These are phyloP conservation scores for Adenanthera pavonina DNA, from an alignment of 306 rosid species.

Conservation along the genomic window DNA sequence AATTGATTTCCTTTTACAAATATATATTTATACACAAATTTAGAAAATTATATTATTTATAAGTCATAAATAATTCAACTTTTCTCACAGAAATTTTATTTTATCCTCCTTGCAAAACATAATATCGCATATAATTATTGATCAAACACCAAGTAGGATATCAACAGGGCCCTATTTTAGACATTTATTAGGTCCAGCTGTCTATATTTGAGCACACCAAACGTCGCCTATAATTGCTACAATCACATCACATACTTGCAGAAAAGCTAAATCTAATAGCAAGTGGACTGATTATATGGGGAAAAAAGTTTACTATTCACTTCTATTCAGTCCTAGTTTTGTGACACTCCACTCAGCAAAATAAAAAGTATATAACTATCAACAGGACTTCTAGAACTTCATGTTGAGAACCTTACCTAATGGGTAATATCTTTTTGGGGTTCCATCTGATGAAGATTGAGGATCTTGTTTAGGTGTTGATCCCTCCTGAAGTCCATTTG, in stretches of 20 bases:
- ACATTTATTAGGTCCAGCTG: background rate
- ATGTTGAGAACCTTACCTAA: constrained; percentile 72
- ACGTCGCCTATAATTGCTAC: background rate
- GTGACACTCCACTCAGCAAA: background rate
- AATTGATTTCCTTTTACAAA: no score
- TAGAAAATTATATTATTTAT: no score
- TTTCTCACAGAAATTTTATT: no score
- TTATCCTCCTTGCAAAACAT: no score
- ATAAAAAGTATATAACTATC: background rate
- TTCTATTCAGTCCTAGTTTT: background rate
- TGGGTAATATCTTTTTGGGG: constrained; percentile 44
- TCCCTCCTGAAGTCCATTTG: constrained; percentile 58
- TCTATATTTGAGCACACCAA: background rate
- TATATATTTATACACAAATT: no score
- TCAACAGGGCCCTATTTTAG: background rate
- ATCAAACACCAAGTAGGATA: background rate
- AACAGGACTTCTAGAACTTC: constrained; percentile 51
- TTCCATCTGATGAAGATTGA: constrained; percentile 48
- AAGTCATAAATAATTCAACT: no score
- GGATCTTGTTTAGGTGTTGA: constrained; percentile 46
- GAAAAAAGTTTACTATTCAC: background rate
- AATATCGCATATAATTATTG: no score
- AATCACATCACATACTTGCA: background rate
- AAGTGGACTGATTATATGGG: background rate
- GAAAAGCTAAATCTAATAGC: background rate